These are phyloP conservation scores for Phoma sp. DNA, from an alignment of 2,329 filamentous ascomycete species.

Conservation along the genomic window DNA sequence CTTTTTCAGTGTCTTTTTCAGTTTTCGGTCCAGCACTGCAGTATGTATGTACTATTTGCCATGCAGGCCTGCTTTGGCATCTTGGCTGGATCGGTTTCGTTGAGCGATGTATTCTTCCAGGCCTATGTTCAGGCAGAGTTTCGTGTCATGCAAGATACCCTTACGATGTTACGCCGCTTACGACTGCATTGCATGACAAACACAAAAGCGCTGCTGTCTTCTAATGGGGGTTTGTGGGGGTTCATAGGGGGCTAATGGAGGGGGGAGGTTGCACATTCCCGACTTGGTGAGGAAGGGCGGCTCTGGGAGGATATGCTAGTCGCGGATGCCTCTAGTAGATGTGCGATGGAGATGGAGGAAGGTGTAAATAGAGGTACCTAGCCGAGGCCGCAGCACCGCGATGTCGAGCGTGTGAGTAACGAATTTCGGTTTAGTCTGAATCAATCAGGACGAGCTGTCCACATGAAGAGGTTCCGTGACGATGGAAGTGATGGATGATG, in stretches of 20 bases:
- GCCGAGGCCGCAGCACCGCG: not conserved
- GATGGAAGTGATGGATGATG: too few relatives aligned
- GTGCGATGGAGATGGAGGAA: not conserved
- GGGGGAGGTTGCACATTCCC: not conserved
- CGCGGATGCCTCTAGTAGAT: not conserved
- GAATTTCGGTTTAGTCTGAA: conserved; percentile 20
- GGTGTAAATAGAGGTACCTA: not conserved
- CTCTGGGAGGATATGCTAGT: not conserved
- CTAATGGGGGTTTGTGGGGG: conserved; percentile 26
- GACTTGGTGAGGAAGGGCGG: not conserved
- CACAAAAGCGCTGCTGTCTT: conserved; percentile 20
- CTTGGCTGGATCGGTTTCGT: conserved; percentile 13
- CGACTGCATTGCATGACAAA: conserved; percentile 32
- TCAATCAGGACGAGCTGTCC: not conserved
- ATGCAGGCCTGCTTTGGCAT: conserved; percentile 26
- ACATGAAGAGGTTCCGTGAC: not conserved
- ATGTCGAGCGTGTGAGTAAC: conserved; percentile 1
- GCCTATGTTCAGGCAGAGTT: conserved; percentile 10
- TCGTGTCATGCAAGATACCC: conserved; percentile 31
- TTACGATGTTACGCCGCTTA: conserved; percentile 36
- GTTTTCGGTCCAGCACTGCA: conserved; percentile 21
- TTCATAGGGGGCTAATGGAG: conserved; percentile 26
- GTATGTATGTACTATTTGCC: not conserved
- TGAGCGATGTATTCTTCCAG: conserved; percentile 12
- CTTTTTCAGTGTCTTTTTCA: not conserved